Base-by-base conservation (phyloP, 108 stramenopile genomes). In the Asterionellopsis glacialis region DNA sequence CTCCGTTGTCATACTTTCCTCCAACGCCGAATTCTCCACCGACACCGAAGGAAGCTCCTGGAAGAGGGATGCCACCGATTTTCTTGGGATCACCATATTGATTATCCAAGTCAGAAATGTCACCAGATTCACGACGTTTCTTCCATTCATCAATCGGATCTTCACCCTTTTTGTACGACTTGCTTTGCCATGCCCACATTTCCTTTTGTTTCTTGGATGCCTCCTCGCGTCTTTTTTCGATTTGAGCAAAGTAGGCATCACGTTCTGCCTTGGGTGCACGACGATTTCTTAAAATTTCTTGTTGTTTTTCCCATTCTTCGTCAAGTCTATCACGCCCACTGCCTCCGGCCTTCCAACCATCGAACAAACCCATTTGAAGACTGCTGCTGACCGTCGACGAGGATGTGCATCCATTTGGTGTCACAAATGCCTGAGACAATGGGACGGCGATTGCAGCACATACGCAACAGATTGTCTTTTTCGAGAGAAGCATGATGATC, bases 1-100 rank as follows among this genome's bases (percentile, higher is more conserved):
- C 96, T 2, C 96, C 96, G 64, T 96, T 95, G 70, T 97, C 96
- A 83, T 79, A 97, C 74, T 96, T 94, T 1, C 93, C 93, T 6
- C 87, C 88, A 9, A 90, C 88, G 24, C 93, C 93, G 53, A 91
- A 91, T 71, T 94, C 93, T 42, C 93, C 93, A 15, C 91, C 91
- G 7, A 93, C 90, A 19, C 91, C 94, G 68, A 95, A 95, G 33
- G 80, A 81, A 19, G 94, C 83, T 55, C 59, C 63, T 10, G 94
- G 94, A 5, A 95, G 10, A 11, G 94, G 90, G 67, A 95, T 91
- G 19, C 94, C 94, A 11, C 94, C 94, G 59, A 88, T 63, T 62
- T 87, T 73, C 55, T 86, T 76, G 11, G 82, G 81, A 74, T 90
- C 90, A 28, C 87, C 87, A 70, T 90, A 88, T 64, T 91, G 90